phyloP scores from a whole-genome alignment of 2,329 filamentous ascomycete genomes.

The Paraconiothyrium brasiliense region DNA sequence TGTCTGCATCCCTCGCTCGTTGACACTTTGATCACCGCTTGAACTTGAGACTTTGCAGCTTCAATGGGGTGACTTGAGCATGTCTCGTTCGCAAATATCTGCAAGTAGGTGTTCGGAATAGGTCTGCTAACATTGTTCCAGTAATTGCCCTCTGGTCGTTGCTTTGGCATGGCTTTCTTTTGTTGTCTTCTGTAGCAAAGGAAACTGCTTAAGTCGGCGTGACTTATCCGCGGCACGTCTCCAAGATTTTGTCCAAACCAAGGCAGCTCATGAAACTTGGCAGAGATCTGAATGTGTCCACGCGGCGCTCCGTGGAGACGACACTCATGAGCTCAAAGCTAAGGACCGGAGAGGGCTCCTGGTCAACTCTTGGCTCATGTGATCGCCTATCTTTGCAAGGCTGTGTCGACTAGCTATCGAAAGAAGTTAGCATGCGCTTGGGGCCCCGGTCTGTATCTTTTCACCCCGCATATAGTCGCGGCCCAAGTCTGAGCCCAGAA shows the following conservation, averaged over 20 bases:
- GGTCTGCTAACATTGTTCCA: too few species aligned
- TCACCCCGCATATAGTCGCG: not conserved
- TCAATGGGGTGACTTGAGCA: too few species aligned
- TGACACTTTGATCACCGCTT: too few species aligned
- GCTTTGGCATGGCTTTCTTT: too few species aligned
- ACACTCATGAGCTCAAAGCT: not conserved
- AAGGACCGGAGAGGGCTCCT: not conserved
- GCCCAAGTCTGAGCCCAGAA: not conserved
- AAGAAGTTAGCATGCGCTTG: not conserved
- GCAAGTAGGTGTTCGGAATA: too few species aligned
- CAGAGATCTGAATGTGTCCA: not conserved
- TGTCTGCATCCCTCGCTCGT: too few species aligned
- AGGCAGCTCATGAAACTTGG: not conserved
- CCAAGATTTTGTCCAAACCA: not conserved
- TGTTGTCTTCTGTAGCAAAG: too few species aligned
- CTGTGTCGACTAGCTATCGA: not conserved
- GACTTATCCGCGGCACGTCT: too few species aligned
- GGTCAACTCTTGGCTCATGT: not conserved
- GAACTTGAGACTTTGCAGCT: too few species aligned
- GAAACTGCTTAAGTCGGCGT: too few species aligned
- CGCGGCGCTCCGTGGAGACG: not conserved
- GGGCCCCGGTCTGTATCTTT: not conserved
- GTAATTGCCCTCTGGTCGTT: too few species aligned
- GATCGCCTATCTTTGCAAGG: not conserved
- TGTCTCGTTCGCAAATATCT: too few species aligned